phyloP scores from a whole-genome alignment of 2,329 filamentous ascomycete species.

The Xylariaceae sp. region DNA sequence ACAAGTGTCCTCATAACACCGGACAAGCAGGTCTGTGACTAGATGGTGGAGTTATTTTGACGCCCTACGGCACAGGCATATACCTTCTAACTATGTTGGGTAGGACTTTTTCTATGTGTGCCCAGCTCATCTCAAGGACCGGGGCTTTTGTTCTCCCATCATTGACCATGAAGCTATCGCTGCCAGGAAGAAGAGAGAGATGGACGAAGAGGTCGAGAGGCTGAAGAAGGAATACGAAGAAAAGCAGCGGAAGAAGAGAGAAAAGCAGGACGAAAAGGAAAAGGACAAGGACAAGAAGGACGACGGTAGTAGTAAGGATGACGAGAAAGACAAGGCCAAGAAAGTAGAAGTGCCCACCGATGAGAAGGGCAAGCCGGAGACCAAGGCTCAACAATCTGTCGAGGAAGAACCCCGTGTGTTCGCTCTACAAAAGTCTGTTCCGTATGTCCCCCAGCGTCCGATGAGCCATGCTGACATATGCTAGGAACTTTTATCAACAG shows the following conservation, averaged over 20 bases:
- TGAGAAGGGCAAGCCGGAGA: constrained; percentile 32
- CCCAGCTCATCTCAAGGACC: constrained; percentile 73
- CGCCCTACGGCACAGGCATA: too few species aligned
- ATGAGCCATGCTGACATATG: constrained; percentile 15
- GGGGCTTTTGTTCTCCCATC: constrained; percentile 71
- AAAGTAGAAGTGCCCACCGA: constrained; percentile 24
- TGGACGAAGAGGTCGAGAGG: constrained; percentile 58
- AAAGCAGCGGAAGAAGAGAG: constrained; percentile 61
- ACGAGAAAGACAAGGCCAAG: constrained; percentile 41
- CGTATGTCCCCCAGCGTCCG: not conserved
- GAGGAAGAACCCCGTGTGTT: constrained; percentile 77
- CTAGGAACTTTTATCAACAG: constrained; percentile 79
- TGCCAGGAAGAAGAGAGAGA: constrained; percentile 59
- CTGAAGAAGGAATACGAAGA: constrained; percentile 75
- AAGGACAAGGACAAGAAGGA: constrained; percentile 43
- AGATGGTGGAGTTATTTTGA: constrained; percentile 9
- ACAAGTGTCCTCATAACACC: constrained; percentile 82
- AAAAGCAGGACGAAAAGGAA: constrained; percentile 57
- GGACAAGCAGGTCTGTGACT: constrained; percentile 74
- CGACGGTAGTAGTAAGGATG: constrained; percentile 39
- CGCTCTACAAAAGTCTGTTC: constrained; percentile 65
- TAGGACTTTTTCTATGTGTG: constrained; percentile 92
- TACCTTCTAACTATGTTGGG: too few species aligned
- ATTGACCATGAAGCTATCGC: constrained; percentile 62
- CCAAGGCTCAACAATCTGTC: constrained; percentile 28